Evolutionary conservation across 306 rosid species (phyloP).

Genomic region (Vicia villosa): DNA sequence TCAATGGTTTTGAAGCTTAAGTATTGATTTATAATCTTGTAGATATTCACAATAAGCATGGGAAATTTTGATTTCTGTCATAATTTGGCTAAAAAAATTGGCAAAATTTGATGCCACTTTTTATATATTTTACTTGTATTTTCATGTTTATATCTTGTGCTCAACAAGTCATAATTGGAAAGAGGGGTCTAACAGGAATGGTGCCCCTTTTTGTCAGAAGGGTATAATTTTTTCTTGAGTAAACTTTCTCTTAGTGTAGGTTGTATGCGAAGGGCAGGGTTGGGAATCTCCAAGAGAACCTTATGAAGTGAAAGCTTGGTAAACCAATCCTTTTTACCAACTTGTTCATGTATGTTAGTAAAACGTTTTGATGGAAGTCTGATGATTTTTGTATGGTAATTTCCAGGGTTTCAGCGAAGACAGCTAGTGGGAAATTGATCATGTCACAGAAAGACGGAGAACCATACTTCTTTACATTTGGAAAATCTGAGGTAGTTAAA

Average conservation of each 20-base stretch:
- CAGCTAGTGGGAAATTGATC: constrained; percentile 68
- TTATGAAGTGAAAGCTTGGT: constrained; percentile 98
- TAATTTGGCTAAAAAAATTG: neutral
- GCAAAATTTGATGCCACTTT: constrained; percentile 2
- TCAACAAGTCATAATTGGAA: constrained; percentile 6
- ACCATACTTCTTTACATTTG: constrained; percentile 83
- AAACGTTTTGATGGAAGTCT: constrained; percentile 28
- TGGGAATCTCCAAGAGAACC: constrained; percentile 99
- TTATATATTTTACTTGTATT: constrained; percentile 2
- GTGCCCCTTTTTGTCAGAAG: neutral
- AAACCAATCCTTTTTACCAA: constrained; percentile 26
- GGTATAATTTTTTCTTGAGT: neutral
- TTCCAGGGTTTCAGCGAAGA: constrained; percentile 83
- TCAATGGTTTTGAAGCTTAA: constrained; percentile 8
- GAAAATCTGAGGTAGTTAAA: constrained; percentile 82
- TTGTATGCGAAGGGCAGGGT: constrained; percentile 80
- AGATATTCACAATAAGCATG: neutral
- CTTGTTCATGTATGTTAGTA: constrained; percentile 31
- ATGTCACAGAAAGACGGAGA: constrained; percentile 69
- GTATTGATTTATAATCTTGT: neutral
- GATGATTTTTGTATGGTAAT: constrained; percentile 42
- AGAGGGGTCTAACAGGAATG: constrained; percentile 1
- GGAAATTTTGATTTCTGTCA: constrained; percentile 8
- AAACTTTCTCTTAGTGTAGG: constrained; percentile 51
- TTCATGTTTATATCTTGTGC: constrained; percentile 1